Conservation (phyloP, 2,329 filamentous ascomycete genomes). For the Sclerotinia spermophila region DNA sequence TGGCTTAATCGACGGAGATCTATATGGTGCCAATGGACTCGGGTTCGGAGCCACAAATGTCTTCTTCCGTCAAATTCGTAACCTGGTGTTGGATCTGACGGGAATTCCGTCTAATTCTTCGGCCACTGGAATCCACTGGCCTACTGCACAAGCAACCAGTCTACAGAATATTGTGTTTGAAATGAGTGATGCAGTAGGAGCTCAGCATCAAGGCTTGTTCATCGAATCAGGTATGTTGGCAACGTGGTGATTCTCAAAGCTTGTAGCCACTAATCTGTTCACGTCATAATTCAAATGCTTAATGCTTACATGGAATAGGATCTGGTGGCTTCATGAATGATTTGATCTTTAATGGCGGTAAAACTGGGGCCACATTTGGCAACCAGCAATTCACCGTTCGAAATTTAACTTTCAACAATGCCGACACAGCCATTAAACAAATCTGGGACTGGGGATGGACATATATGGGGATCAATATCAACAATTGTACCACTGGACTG, state of each 20-base stretch:
- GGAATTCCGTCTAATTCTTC: slow-evolving; percentile 27
- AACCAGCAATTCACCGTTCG: slow-evolving; percentile 63
- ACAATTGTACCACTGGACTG: slow-evolving; percentile 51
- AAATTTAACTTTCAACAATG: slow-evolving; percentile 47
- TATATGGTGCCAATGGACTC: slow-evolving; percentile 67
- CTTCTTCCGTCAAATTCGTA: slow-evolving; percentile 63
- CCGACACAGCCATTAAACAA: slow-evolving; percentile 52
- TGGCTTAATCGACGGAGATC: slow-evolving; percentile 78
- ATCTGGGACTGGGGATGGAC: slow-evolving; percentile 60
- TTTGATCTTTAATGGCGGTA: slow-evolving; percentile 57
- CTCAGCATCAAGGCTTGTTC: slow-evolving; percentile 55
- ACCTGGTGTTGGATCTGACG: slow-evolving; percentile 59
- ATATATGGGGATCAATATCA: slow-evolving; percentile 48
- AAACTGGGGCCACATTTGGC: slow-evolving; percentile 56
- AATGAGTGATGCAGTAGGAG: slow-evolving; percentile 46
- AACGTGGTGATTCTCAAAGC: background rate
- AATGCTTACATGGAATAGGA: slow-evolving; percentile 35
- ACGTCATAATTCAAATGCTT: background rate
- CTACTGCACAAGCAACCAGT: slow-evolving; percentile 53
- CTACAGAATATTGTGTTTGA: slow-evolving; percentile 60
- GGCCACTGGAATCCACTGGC: slow-evolving; percentile 49
- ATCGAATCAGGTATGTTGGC: slow-evolving; percentile 47
- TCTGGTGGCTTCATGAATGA: slow-evolving; percentile 60
- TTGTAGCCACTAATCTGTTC: background rate
- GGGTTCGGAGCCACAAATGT: slow-evolving; percentile 72